Evolutionary conservation across 805 yeast species (phyloP).

Genomic region (Myxozyma monticola): DNA sequence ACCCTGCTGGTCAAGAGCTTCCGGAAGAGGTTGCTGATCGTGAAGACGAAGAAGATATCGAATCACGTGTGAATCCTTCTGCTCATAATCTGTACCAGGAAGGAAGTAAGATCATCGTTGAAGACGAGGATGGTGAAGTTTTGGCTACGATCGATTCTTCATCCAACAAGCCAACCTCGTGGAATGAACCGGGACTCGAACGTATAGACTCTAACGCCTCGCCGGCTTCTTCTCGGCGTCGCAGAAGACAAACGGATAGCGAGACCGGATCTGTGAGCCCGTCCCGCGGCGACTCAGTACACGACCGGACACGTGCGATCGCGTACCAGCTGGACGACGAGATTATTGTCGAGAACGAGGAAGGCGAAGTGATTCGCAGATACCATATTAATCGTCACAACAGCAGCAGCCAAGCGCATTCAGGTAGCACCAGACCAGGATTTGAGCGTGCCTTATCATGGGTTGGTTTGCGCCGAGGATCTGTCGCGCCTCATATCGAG

Average conservation of each 20-base stretch:
- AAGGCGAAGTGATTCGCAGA: slow-evolving; percentile 86
- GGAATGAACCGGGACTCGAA: slow-evolving; percentile 7
- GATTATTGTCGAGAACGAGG: slow-evolving; percentile 81
- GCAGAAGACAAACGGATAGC: neutral
- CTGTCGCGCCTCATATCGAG: neutral
- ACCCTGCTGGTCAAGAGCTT: slow-evolving; percentile 14
- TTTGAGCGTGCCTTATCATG: slow-evolving; percentile 51
- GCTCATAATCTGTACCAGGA: slow-evolving; percentile 58
- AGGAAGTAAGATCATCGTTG: slow-evolving; percentile 69
- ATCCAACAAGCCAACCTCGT: slow-evolving; percentile 17
- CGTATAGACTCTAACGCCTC: neutral
- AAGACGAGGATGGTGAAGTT: slow-evolving; percentile 82
- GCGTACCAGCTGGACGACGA: slow-evolving; percentile 81
- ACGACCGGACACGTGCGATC: slow-evolving; percentile 44
- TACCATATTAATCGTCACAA: slow-evolving; percentile 68
- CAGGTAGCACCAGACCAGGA: neutral
- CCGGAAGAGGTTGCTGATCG: slow-evolving; percentile 7
- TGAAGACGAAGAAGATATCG: slow-evolving; percentile 23
- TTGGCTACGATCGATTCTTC: slow-evolving; percentile 44
- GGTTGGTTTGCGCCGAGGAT: slow-evolving; percentile 51
- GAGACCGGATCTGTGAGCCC: slow-evolving; percentile 2
- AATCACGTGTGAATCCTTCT: slow-evolving; percentile 22
- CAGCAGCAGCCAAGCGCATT: neutral
- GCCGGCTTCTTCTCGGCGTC: neutral
- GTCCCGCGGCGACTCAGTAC: neutral